Percentiles rank a stretch among this genome's conserved stretches.
phyloP scores from a whole-genome alignment of 164 flowering plant genomes.

The Piper betle region DNA sequence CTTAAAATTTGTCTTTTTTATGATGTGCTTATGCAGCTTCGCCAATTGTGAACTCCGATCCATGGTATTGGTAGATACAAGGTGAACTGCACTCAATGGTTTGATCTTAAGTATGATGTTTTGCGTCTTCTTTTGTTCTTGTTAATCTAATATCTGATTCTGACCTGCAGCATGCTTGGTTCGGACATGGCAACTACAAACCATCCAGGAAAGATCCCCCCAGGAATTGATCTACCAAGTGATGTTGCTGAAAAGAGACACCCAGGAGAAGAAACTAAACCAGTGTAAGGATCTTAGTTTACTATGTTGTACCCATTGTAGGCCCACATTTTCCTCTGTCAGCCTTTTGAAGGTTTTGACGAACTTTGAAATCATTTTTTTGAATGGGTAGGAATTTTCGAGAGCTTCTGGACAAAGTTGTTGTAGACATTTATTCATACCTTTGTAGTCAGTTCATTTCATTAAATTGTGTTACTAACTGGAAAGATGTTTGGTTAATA shows the following conservation, averaged over 20 bases:
- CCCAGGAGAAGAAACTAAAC: constrained; percentile 6
- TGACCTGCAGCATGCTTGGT: constrained; percentile 24
- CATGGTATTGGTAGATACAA: constrained; percentile 52
- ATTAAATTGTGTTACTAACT: neutral
- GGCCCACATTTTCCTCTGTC: neutral
- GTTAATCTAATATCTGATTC: neutral
- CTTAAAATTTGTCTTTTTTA: too few relatives aligned
- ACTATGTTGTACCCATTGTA: neutral
- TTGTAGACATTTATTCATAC: neutral
- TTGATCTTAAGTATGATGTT: neutral
- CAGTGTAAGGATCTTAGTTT: neutral
- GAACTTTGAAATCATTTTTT: neutral
- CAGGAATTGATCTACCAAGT: constrained; percentile 55
- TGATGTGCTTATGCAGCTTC: constrained; percentile 34
- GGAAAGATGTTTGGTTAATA: neutral
- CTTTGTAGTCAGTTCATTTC: neutral
- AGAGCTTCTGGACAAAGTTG: neutral
- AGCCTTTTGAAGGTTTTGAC: neutral
- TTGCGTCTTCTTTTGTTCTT: neutral
- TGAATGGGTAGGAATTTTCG: neutral
- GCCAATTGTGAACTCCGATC: constrained; percentile 87
- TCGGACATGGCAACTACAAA: constrained; percentile 49
- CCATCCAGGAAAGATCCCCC: constrained; percentile 73
- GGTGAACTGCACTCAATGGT: constrained; percentile 23
- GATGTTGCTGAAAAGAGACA: constrained; percentile 28